A percentile compares a stretch with the other conserved stretches of the same genome.
These are phyloP conservation scores for Beauveria sp. DNA, from an alignment of 2,329 filamentous ascomycete genomes.

Conservation along the genomic window DNA sequence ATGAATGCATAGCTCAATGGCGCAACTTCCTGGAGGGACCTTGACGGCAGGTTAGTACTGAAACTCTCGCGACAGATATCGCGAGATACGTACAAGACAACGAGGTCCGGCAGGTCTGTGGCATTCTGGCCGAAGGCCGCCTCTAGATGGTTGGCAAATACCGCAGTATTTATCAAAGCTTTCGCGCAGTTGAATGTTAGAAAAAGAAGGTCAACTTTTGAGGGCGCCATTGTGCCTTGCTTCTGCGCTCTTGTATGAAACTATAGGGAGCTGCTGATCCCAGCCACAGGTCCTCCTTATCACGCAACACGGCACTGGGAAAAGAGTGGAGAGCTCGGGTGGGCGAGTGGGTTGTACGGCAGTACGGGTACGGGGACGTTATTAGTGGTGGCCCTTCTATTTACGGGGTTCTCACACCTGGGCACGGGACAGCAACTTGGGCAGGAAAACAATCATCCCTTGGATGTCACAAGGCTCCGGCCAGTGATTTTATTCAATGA, in stretches of 20 bases:
- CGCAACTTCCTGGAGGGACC: constrained; percentile 83
- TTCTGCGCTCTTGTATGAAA: neutral
- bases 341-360: neutral
- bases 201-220: constrained; percentile 62
- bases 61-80: neutral
- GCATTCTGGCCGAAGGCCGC: constrained; percentile 44
- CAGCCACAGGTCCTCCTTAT: neutral
- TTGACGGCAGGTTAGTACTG: constrained; percentile 23
- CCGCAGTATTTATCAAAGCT: constrained; percentile 56
- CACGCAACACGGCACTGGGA: no score
- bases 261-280: neutral
- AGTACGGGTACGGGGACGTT: neutral
- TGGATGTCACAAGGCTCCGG: no score
- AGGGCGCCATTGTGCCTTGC: constrained; percentile 26
- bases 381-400: no score
- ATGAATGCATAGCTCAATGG: constrained; percentile 80
- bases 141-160: constrained; percentile 66
- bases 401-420: no score
- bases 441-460: no score
- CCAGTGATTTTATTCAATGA: no score
- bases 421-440: no score
- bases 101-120: constrained; percentile 42
- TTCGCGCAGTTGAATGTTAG: constrained; percentile 88
- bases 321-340: neutral
- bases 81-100: constrained; percentile 46